These are phyloP conservation scores for Sequoiadendron giganteum DNA, from an alignment of 75 land plant species.

Conservation along the genomic window DNA sequence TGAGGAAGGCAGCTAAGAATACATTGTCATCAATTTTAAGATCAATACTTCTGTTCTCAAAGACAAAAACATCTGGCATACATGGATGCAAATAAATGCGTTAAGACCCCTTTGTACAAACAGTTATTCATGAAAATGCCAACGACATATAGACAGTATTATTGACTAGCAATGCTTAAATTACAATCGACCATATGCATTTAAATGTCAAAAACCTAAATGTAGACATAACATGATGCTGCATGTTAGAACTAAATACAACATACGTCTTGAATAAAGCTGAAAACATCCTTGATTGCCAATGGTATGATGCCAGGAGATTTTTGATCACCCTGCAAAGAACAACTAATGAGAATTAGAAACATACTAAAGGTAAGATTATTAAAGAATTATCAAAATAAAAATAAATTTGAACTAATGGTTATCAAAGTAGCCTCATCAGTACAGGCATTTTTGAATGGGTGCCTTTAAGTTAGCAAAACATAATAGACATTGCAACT, in stretches of 20 bases:
- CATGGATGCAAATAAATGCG: background rate
- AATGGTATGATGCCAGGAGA: slow-evolving; percentile 94
- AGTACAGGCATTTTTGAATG: background rate
- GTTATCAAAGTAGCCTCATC: background rate
- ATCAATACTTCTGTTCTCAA: background rate
- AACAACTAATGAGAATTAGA: slow-evolving; percentile 1
- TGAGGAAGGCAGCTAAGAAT: background rate
- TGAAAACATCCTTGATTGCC: slow-evolving; percentile 95
- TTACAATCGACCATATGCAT: background rate
- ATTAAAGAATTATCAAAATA: background rate
- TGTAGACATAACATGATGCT: background rate
- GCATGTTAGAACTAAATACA: background rate
- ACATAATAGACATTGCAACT: background rate
- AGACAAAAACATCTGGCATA: background rate
- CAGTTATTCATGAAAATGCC: background rate
- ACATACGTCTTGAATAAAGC: slow-evolving; percentile 94
- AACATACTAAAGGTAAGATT: background rate
- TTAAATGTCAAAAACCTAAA: slow-evolving; percentile 1
- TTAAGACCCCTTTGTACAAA: background rate
- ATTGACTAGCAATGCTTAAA: background rate
- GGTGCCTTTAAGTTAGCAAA: background rate
- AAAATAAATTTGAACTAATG: background rate
- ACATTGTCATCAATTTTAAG: background rate
- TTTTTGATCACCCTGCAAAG: slow-evolving; percentile 82
- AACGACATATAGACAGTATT: background rate